These are phyloP conservation scores for Quambalaria eucalypti DNA, from an alignment of 1,284 basidiomycete genomes.

Conservation along the genomic window DNA sequence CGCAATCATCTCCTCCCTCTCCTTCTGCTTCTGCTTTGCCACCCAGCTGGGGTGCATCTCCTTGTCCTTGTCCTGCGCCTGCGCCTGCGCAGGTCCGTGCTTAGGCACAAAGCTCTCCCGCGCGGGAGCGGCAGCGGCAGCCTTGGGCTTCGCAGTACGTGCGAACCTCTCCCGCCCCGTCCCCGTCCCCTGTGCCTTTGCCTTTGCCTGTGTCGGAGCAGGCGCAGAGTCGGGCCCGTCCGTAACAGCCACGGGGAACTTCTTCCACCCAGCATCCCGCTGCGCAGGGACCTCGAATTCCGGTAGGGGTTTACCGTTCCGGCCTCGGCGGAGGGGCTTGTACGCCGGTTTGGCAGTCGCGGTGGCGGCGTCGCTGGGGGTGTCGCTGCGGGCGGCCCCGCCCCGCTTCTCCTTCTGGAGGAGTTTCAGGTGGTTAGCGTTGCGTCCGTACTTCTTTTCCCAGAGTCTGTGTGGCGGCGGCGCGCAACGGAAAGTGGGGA, in stretches of 20 bases:
- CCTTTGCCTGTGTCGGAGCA: conserved; percentile 11
- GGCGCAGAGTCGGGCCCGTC: conserved; percentile 1
- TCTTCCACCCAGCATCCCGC: conserved; percentile 13
- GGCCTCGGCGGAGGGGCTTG: background rate
- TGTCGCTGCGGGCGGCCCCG: background rate
- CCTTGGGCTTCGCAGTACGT: conserved; percentile 1
- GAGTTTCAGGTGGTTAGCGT: conserved; percentile 69
- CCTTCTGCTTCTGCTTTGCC: conserved; percentile 39
- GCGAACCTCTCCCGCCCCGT: conserved; percentile 10
- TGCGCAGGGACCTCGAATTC: conserved; percentile 15
- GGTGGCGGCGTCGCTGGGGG: too few relatives aligned
- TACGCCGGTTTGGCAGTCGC: background rate
- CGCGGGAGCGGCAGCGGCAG: background rate
- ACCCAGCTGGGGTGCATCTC: conserved; percentile 38
- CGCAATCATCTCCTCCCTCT: conserved; percentile 20
- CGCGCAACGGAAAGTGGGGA: background rate
- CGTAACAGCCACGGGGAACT: background rate
- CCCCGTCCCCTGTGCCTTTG: too few relatives aligned
- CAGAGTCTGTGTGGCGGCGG: conserved; percentile 83
- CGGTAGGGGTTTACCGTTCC: conserved; percentile 9
- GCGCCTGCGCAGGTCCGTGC: background rate
- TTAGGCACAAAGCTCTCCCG: background rate
- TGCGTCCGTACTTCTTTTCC: conserved; percentile 88
- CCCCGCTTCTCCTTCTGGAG: conserved; percentile 14
- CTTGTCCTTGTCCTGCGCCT: conserved; percentile 2